Evolutionary conservation across 78 protist genomes (phyloP), one percentile per base, ranked within the genome.

Genomic region (Isochrysis galbana): DNA sequence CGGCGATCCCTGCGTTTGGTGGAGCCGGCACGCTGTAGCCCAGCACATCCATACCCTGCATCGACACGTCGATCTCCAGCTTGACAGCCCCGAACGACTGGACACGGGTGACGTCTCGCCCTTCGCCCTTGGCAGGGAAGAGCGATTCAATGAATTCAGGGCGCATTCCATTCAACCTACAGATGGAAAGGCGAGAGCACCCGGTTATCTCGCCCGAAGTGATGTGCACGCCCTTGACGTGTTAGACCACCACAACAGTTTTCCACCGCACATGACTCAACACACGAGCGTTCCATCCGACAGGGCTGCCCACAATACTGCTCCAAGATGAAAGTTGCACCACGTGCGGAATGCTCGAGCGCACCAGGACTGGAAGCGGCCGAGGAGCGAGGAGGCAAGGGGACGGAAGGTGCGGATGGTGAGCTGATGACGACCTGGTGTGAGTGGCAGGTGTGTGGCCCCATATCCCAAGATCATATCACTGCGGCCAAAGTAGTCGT

Each of bases 71-170:
- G 25, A 84, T 11, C 5, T 21, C 70, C 3, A 84, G 4, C 32
- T 47, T 84, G 32, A 84, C 89, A 19, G 3, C 1, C 34, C 89
- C 89, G 5, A 19, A 34, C 7, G 89, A 84, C 89, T 84, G 61
- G 45, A 84, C 89, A 1, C 70, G 69, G 34, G 89, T 84, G 42
- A 84, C 89, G 19, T 82, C 93, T 0, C 93, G 72, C 17, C 93
- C 93, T 55, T 91, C 93, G 90, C 90, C 55, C 61, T 41, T 42
- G 4, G 90, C 1, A 2, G 70, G 77, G 36, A 82, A 61, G n/a
- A n/a, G 44, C 21, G 93, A 4, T 21, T 91, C 93, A 23, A 48
- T 36, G 70, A 78, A 91, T 44, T 78, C 90, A 1, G 93, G 93
- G 14, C 44, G 29, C 26, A n/a, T 32, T 2, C 90, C 90, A 17